Base-by-base conservation (phyloP, 352 stramenopile species). In the Phytopythium litorale region DNA sequence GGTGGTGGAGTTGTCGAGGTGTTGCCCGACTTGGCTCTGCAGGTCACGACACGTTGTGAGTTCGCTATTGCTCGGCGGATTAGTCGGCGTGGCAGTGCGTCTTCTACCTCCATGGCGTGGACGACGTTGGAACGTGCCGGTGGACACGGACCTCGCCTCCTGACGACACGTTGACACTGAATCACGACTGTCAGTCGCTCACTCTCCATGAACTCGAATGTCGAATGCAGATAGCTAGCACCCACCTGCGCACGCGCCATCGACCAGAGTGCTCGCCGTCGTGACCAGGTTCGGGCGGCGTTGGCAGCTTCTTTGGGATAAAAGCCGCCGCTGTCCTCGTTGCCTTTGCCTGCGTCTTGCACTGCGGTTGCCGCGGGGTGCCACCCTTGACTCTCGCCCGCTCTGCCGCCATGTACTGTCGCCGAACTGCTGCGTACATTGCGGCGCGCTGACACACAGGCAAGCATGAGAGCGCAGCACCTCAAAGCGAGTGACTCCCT, bases 341-440 rank as follows among this genome's bases (percentile, higher is more conserved):
- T 7, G 13, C 30, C 9, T 33, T 33, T 8, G 40, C n/a, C 1
- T 7, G 19, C 32, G 4, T 19, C 15, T 56, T 62, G 30, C 12
- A 7, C 33, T 21, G 23, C 7, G 21, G 13, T 28, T 33, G 40
- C 55, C 23, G 30, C 50, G 32, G 57, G 38, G 56, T 43, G 19
- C 54, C 62, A 35, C 21, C 71, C 46, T 77, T 59, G 18, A 28
- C 25, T 40, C 59, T 62, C 16, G 60, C 58, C 35, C 81, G 71
- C 62, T 86, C 79, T 38, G 71, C 67, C 21, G 79, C 72, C 81
- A 91, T 91, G 66, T 83, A 91, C 25, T 74, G 68, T 5, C 76
- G 78, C 9, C 79, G 72, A 23, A 88, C 81, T 15, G 68, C 72
- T 4, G 76, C 70, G 51, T 81, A 87, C 28, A 91, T 37, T 32